Evolutionary conservation across 495 filamentous ascomycete species (phyloP).

Genomic region (Penicillium herquei): DNA sequence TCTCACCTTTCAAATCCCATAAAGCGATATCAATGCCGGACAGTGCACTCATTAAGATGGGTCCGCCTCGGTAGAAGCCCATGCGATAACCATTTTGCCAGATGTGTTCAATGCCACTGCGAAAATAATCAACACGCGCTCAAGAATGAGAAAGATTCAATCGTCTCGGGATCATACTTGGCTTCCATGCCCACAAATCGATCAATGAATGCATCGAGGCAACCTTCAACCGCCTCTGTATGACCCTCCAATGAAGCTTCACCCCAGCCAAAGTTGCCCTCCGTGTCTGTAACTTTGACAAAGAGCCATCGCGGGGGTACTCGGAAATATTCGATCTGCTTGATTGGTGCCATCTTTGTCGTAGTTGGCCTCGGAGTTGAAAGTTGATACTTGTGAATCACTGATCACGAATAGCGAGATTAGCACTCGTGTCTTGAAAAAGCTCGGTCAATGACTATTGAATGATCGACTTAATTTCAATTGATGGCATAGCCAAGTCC

Average conservation of each 20-base stretch:
- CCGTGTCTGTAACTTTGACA: constrained; percentile 69
- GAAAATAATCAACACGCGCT: too few relatives aligned
- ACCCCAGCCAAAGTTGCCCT: constrained; percentile 69
- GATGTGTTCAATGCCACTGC: constrained; percentile 77
- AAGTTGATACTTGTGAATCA: too few relatives aligned
- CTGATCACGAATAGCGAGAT: too few relatives aligned
- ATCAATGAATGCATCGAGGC: constrained; percentile 63
- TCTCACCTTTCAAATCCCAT: constrained; percentile 67
- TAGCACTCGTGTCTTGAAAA: too few relatives aligned
- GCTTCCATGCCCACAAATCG: constrained; percentile 69
- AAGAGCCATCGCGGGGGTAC: constrained; percentile 23
- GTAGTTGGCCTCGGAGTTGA: too few relatives aligned
- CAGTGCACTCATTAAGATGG: constrained; percentile 77
- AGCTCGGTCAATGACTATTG: too few relatives aligned
- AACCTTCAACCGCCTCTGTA: constrained; percentile 72
- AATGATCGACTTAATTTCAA: too few relatives aligned
- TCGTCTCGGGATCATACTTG: too few relatives aligned
- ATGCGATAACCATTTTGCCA: constrained; percentile 73
- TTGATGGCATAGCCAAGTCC: too few relatives aligned
- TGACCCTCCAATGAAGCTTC: constrained; percentile 77
- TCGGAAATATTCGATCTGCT: neutral
- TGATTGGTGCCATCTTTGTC: neutral
- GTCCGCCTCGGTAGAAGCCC: constrained; percentile 75
- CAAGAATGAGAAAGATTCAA: too few relatives aligned
- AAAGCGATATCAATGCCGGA: constrained; percentile 77